Evolutionary conservation across 192 early-diverging fungal genomes (phyloP), one percentile per base, ranked within the genome.

Genomic region (Spizellomyces sp.): DNA sequence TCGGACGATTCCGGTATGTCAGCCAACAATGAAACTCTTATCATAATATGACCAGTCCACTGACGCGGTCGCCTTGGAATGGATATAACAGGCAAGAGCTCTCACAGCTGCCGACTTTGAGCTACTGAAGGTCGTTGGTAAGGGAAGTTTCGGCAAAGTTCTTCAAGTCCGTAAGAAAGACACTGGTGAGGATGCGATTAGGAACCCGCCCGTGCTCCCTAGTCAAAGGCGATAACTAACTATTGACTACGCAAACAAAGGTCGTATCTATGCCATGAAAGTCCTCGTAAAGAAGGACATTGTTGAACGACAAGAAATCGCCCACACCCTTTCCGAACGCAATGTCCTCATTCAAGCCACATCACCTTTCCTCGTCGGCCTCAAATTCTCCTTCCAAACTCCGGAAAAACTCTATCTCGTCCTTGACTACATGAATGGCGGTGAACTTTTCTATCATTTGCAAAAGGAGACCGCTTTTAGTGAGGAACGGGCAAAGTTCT

Each of bases 351-450:
- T 92, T 48, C 83, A 84, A 48, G 86, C 87, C 0, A 72, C 79
- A 21, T 87, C 94, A 66, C 95, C 96, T 22, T 98, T 98, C 75
- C 93, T 97, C 48, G 95, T 96, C 21, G 90, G 91, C 21, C 83
- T 98, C 59, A 95, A 95, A 77, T 95, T 94, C 77, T 90, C 93
- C 6, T 97, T 98, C 84, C 92, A 94, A 72, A 92, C 89, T 0
- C 76, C 85, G 0, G 82, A 88, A 21, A 89, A 94, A 44, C 82
- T 94, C 22, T 94, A 92, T 67, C 72, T 94, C 22, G 90, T 94
- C 0, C 80, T 90, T 70, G 91, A 93, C 62, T 94, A 90, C 59
- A 87, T 94, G 78, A 89, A 87, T 42, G 91, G 92, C 4, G 92
- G 92, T 5, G 92, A 94, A 66, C 78, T 94, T 15, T 98, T 98